A percentile compares a stretch with the other conserved stretches of the same genome.
Conservation (phyloP, 2,329 filamentous ascomycete species). For the Beauveria rudraprayagi region DNA sequence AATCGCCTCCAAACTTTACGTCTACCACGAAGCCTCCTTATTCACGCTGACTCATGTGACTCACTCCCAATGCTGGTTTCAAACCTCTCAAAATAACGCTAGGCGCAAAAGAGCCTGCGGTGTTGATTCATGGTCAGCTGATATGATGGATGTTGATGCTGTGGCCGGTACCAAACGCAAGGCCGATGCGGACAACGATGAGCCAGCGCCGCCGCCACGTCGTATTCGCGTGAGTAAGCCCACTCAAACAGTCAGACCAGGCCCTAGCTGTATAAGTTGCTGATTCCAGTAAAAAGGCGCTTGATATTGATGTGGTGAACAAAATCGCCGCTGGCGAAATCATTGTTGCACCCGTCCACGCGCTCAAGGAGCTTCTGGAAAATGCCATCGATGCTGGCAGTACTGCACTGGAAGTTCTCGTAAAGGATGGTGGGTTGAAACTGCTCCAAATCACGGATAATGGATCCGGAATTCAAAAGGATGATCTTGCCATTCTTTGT, state of each 20-base stretch:
- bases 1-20: background rate
- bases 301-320: constrained; percentile 91
- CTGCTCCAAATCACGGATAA: constrained; percentile 96
- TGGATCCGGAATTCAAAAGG: constrained; percentile 91
- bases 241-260: background rate
- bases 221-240: constrained; percentile 39
- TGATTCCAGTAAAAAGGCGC: constrained; percentile 46
- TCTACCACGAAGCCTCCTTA: background rate
- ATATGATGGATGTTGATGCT: constrained; percentile 38
- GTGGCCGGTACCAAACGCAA: constrained; percentile 42
- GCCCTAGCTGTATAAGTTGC: background rate
- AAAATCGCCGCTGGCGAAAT: constrained; percentile 98
- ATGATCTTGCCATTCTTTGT: constrained; percentile 85
- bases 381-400: constrained; percentile 97
- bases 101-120: background rate
- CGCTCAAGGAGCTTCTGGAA: constrained; percentile 92
- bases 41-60: background rate
- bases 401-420: constrained; percentile 79
- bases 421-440: constrained; percentile 93
- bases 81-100: background rate
- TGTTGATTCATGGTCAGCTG: constrained; percentile 21
- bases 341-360: constrained; percentile 93
- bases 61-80: background rate
- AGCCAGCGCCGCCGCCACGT: constrained; percentile 33
- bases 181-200: constrained; percentile 30